Conservation (phyloP, 805 yeast genomes). For the Myxozyma sirexii region DNA sequence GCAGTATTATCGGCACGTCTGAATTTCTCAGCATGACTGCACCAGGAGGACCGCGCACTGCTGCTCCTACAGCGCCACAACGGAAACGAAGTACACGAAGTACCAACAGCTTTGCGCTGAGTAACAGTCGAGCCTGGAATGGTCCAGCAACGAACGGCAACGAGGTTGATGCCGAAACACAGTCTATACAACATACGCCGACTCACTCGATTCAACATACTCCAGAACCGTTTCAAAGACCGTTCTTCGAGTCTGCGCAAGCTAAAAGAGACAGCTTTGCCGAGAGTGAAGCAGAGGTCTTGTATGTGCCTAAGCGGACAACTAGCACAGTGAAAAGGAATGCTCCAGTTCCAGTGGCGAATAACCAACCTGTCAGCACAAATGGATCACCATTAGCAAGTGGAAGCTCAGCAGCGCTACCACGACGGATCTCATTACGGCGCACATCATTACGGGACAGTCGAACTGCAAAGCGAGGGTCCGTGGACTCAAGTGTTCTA, state of each 20-base stretch:
- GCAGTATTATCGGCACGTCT: conserved; percentile 1
- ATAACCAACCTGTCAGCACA: too few relatives aligned
- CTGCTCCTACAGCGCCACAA: not conserved
- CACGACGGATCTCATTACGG: not conserved
- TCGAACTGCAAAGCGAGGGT: not conserved
- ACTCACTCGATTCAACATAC: conserved; percentile 24
- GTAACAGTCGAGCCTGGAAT: not conserved
- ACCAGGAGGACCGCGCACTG: not conserved
- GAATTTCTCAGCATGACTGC: not conserved
- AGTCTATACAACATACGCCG: conserved; percentile 24
- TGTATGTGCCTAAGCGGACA: conserved; percentile 17
- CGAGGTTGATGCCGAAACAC: conserved; percentile 16
- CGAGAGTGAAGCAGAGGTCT: conserved; percentile 4
- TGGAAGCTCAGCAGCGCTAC: too few relatives aligned
- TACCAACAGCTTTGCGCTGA: not conserved
- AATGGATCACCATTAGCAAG: too few relatives aligned
- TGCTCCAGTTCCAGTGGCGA: not conserved
- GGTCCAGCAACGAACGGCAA: not conserved
- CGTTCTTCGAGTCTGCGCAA: not conserved
- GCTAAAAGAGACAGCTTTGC: not conserved
- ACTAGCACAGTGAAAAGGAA: not conserved
- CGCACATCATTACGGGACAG: not conserved
- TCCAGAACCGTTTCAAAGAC: conserved; percentile 22
- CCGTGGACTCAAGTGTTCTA: not conserved
- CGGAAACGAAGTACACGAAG: conserved; percentile 9